These are phyloP conservation scores for Juglanconis juglandina DNA, from an alignment of 2,329 filamentous ascomycete species.

Conservation along the genomic window DNA sequence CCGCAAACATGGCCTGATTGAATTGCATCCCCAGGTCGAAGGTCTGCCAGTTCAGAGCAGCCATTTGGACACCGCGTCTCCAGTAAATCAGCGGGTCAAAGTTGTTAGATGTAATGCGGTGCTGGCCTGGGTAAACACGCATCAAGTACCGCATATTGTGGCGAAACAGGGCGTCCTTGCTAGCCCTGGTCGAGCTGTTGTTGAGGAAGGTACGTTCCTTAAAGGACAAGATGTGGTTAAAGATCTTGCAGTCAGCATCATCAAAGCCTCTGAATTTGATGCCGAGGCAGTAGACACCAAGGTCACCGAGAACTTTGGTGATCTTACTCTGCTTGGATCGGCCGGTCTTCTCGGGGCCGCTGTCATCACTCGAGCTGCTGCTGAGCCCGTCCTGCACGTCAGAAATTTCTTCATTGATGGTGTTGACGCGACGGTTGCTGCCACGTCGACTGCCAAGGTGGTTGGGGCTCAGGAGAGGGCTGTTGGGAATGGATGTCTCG, in stretches of 20 bases:
- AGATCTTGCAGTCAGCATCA: conserved; percentile 72
- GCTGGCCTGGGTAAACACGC: conserved; percentile 85
- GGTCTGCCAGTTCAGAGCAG: conserved; percentile 96
- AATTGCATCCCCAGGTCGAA: conserved; percentile 94
- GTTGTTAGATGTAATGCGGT: conserved; percentile 82
- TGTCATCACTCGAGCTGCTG: conserved; percentile 75
- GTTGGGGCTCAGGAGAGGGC: conserved; percentile 49
- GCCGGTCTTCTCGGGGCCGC: conserved; percentile 52
- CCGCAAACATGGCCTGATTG: conserved; percentile 96
- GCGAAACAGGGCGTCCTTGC: conserved; percentile 74
- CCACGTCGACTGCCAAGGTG: conserved; percentile 46
- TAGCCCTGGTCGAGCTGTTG: conserved; percentile 70
- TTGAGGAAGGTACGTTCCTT: conserved; percentile 84
- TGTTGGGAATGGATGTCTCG: conserved; percentile 51
- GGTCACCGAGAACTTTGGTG: conserved; percentile 72
- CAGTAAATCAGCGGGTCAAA: conserved; percentile 93
- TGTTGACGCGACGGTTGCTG: conserved; percentile 53
- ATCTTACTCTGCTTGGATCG: conserved; percentile 77
- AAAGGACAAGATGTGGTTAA: conserved; percentile 95
- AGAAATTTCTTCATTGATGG: conserved; percentile 48
- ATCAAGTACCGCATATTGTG: conserved; percentile 93
- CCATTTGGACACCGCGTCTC: conserved; percentile 96
- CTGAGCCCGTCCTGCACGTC: conserved; percentile 51
- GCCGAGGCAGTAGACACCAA: conserved; percentile 73
- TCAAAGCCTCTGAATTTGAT: conserved; percentile 84